phyloP scores from a whole-genome alignment of 441 rosid species.

The Isatis lusitanica region DNA sequence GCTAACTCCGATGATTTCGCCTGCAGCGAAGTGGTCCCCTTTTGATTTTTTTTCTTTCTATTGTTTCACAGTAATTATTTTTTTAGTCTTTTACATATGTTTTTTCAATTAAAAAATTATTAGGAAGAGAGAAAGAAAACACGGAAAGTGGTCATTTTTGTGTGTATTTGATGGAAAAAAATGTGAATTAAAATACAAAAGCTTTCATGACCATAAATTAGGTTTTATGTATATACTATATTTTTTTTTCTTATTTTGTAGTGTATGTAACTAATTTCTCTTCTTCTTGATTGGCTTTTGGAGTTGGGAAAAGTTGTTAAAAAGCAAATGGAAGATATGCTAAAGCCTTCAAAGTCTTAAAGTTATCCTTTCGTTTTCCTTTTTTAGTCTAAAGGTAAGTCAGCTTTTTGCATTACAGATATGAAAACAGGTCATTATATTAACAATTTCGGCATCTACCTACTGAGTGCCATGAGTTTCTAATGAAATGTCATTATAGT shows the following conservation, averaged over 20 bases:
- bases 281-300: conserved; percentile 23
- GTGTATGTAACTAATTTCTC: background rate
- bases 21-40: conserved; percentile 76
- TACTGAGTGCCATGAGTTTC: conserved; percentile 9
- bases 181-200: conserved; percentile 12
- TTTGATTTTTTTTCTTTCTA: conserved; percentile 38
- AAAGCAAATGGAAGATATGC: conserved; percentile 29
- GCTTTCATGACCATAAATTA: conserved; percentile 11
- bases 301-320: conserved; percentile 30
- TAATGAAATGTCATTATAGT: conserved; percentile 20
- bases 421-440: background rate
- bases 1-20: conserved; percentile 68
- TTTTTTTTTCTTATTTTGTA: background rate
- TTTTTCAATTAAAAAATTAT: background rate
- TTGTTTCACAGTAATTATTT: conserved; percentile 18
- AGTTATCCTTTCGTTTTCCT: conserved; percentile 5
- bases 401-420: conserved; percentile 14
- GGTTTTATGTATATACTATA: background rate
- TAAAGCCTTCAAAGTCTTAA: conserved; percentile 17
- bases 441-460: background rate
- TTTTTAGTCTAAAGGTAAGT: conserved; percentile 16
- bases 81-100: background rate
- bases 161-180: background rate
- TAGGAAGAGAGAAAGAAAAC: background rate
- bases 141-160: background rate